These are phyloP conservation scores for Ophiocordyceps camponoti-rufipedis DNA, from an alignment of 2,329 filamentous ascomycete genomes.

Conservation along the genomic window DNA sequence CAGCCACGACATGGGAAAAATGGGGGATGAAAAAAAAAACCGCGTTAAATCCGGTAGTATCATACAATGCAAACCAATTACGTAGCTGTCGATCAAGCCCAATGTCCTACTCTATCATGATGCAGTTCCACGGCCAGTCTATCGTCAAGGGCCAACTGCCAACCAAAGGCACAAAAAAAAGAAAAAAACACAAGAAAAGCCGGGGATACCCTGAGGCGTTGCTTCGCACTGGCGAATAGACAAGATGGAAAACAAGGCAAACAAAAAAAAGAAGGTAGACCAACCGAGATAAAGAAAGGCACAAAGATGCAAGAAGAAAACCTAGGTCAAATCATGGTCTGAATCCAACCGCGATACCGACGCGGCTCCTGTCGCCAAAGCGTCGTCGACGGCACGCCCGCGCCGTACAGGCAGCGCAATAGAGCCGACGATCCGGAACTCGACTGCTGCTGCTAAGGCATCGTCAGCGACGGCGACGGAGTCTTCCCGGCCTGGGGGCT, in stretches of 20 bases:
- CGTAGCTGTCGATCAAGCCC: neutral
- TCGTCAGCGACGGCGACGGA: neutral
- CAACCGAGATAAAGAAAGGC: neutral
- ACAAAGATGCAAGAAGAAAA: too few species aligned
- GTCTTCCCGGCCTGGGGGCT: neutral
- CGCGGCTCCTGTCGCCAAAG: slow-evolving; percentile 1
- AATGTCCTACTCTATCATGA: neutral
- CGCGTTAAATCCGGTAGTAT: too few species aligned
- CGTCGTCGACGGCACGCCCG: slow-evolving; percentile 1
- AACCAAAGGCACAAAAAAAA: neutral
- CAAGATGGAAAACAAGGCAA: neutral
- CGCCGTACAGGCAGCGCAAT: slow-evolving; percentile 1
- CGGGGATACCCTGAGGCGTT: neutral
- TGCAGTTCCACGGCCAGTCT: neutral
- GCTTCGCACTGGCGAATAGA: neutral
- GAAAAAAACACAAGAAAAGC: neutral
- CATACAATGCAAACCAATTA: neutral
- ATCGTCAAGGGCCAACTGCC: neutral
- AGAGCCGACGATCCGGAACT: neutral
- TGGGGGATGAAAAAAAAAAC: too few species aligned
- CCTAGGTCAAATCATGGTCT: neutral
- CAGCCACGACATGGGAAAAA: neutral
- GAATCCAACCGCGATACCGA: slow-evolving; percentile 1
- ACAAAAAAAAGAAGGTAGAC: neutral
- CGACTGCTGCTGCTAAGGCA: neutral